phyloP scores from a whole-genome alignment of 805 yeast genomes.

The Candida michaelii region DNA sequence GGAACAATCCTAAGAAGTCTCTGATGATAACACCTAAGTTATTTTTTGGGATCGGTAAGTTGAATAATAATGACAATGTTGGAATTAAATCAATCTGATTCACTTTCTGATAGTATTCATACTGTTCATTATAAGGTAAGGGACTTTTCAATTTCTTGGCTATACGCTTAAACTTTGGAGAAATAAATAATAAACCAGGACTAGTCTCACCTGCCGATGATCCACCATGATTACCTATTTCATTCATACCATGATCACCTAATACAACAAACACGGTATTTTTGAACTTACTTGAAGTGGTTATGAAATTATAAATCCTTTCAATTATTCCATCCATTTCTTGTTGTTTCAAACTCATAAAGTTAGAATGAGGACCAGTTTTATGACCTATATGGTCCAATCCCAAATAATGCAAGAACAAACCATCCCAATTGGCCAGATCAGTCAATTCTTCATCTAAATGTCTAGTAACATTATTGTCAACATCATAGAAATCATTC shows the following conservation, averaged over 20 bases:
- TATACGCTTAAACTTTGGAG: slow-evolving; percentile 52
- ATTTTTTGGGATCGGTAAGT: slow-evolving; percentile 69
- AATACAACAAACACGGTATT: slow-evolving; percentile 66
- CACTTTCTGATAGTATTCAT: slow-evolving; percentile 50
- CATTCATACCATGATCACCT: slow-evolving; percentile 98
- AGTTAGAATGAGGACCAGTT: slow-evolving; percentile 81
- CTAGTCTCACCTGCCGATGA: slow-evolving; percentile 90
- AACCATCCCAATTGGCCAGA: slow-evolving; percentile 67
- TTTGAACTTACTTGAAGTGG: slow-evolving; percentile 18
- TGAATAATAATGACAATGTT: slow-evolving; percentile 58
- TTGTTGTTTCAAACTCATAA: slow-evolving; percentile 76
- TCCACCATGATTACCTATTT: slow-evolving; percentile 95
- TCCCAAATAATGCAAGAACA: slow-evolving; percentile 89
- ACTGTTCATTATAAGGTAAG: slow-evolving; percentile 40
- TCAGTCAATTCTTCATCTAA: slow-evolving; percentile 55
- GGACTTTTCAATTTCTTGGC: slow-evolving; percentile 35
- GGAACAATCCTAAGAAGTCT: slow-evolving; percentile 56
- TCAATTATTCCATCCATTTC: slow-evolving; percentile 81
- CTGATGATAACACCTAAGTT: slow-evolving; percentile 70
- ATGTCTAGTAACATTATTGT: slow-evolving; percentile 88
- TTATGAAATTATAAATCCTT: slow-evolving; percentile 41
- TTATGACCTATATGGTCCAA: slow-evolving; percentile 97
- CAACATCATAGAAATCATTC: slow-evolving; percentile 92
- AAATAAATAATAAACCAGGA: slow-evolving; percentile 71
- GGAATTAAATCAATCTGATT: slow-evolving; percentile 78